Percentiles rank a stretch among this genome's conserved stretches.
Evolutionary conservation across 2,329 filamentous ascomycete genomes (phyloP).

Genomic region (Colletotrichum graminicola): DNA sequence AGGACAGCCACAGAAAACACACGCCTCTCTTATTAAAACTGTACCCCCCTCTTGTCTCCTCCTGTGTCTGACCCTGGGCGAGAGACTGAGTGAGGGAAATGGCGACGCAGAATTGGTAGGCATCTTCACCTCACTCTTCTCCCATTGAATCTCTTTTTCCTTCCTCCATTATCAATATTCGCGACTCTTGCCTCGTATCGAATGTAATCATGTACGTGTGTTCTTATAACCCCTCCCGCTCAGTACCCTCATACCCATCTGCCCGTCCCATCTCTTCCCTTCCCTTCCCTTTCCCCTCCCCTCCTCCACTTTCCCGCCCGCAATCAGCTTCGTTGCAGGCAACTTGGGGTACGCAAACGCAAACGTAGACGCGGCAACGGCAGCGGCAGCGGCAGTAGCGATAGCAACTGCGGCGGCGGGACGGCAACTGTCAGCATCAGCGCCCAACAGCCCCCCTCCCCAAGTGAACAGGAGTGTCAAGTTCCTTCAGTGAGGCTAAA

Average conservation of each 20-base stretch:
- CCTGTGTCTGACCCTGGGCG: conserved; percentile 1
- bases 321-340: conserved; percentile 8
- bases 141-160: neutral
- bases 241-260: conserved; percentile 10
- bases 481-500: conserved; percentile 44
- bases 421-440: conserved; percentile 2
- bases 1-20: conserved; percentile 37
- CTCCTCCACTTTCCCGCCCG: conserved; percentile 17
- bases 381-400: conserved; percentile 1
- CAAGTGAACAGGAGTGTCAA: conserved; percentile 10
- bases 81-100: conserved; percentile 45
- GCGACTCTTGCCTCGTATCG: neutral
- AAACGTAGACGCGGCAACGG: neutral
- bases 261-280: conserved; percentile 1
- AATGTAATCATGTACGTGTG: conserved; percentile 2
- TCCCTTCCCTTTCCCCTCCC: neutral
- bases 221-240: conserved; percentile 2
- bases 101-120: conserved; percentile 53
- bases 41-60: conserved; percentile 26
- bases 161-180: neutral
- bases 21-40: conserved; percentile 37
- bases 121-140: conserved; percentile 29
- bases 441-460: neutral
- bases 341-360: neutral
- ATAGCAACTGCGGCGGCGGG: neutral